Percentiles rank a stretch among this genome's conserved stretches.
phyloP scores from a whole-genome alignment of 1,284 basidiomycete genomes.

The Anthracocystis setariae region DNA sequence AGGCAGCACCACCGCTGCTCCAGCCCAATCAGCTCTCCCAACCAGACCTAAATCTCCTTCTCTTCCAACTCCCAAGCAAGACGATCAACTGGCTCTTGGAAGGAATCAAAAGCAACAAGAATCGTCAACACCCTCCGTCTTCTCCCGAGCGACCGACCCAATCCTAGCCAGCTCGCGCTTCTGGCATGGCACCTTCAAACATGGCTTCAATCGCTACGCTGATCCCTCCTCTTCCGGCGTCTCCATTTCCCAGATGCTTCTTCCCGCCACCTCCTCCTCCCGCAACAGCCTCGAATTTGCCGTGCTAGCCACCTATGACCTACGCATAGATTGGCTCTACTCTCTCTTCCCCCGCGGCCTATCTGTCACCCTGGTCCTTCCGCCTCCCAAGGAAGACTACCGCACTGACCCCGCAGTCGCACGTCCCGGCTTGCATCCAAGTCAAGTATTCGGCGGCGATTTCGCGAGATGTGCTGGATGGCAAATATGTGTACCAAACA shows the following conservation, averaged over 20 bases:
- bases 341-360: constrained; percentile 45
- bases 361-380: constrained; percentile 55
- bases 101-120: not conserved
- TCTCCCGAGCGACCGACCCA: constrained; percentile 24
- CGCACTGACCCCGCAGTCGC: constrained; percentile 24
- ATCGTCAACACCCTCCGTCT: not conserved
- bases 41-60: not conserved
- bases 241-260: constrained; percentile 40
- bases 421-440: constrained; percentile 43
- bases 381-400: constrained; percentile 43
- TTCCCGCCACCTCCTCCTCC: constrained; percentile 44
- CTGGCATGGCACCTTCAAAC: constrained; percentile 60
- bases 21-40: not conserved
- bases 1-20: not conserved
- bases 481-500: constrained; percentile 50
- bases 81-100: not conserved
- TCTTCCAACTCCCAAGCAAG: not conserved
- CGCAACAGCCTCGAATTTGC: constrained; percentile 43
- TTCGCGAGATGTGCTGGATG: constrained; percentile 36
- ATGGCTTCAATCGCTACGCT: constrained; percentile 54
- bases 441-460: constrained; percentile 25
- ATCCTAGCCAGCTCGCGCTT: constrained; percentile 45
- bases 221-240: constrained; percentile 17
- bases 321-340: constrained; percentile 61
- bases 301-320: constrained; percentile 58